Evolutionary conservation across 257 asterid species (phyloP), one percentile per base, ranked within the genome.

Genomic region (Nicotiana knightiana): DNA sequence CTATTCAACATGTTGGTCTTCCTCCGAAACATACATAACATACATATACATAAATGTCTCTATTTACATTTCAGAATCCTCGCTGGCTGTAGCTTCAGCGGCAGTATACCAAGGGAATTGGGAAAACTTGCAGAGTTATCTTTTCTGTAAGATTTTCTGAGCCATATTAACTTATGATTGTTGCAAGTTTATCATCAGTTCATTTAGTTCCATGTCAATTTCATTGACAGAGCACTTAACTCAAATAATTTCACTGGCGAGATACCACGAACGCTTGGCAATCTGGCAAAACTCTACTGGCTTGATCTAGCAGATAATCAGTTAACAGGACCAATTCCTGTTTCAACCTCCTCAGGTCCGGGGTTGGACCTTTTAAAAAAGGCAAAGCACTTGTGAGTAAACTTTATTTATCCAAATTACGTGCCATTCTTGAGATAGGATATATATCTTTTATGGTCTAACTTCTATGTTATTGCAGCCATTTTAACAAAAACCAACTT

Each of bases 301-400:
- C 91, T 96, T 54, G 99, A 96, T 78, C 85, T 96, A 77, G 97
- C 99, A 2, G 96, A 94, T 67, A 96, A 96, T 84, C 92, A 92
- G 89, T 83, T 96, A 89, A 89, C 83, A 16, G 99, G 99, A 83
- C 80, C 87, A 51, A 86, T 96, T 68, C 99, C 99, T 12, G 92
- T 93, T 84, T 94, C 98, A 16, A 85, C 95, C 9, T 18, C 79
- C 63, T 82, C 64, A 68, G 87, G 91, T 85, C 93, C 97, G 4
- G 99, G 99, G 21, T 87, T 94, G 81, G 97, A 96, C 86, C 96
- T 87, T 77, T 95, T 96, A 48, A 93, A 90, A 89, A 94, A 88
- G 87, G 97, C 98, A 16, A 96, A 93, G 85, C 99, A 96, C 91
- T 94, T 96, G 99, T 96, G 82, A 93, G 98, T 83, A 57, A 33